Evolutionary conservation across 164 flowering plant species (phyloP).

Genomic region (Vitis vinifera): ASM3070453v1 NC_081813.1:3112501-3113000

Average conservation of each 20-base stretch:
- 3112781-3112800: not conserved
- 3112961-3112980: too few species aligned
- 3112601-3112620: conserved; percentile 98
- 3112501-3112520: conserved; percentile 84
- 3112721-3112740: conserved; percentile 4
- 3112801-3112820: conserved; percentile 14
- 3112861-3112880: not conserved
- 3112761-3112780: conserved; percentile 1
- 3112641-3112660: conserved; percentile 1
- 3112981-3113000: too few species aligned
- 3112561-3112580: conserved; percentile 93
- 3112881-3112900: conserved; percentile 4
- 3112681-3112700: not conserved
- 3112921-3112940: conserved; percentile 4
- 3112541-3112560: conserved; percentile 83
- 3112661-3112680: not conserved
- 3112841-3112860: conserved; percentile 17
- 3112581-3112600: conserved; percentile 99
- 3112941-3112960: not conserved
- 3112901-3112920: not conserved
- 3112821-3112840: conserved; percentile 14
- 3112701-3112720: conserved; percentile 26
- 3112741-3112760: conserved; percentile 7
- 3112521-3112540: conserved; percentile 98
- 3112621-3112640: conserved; percentile 88